Base-by-base conservation (phyloP, 1,284 basidiomycete species). In the Thecaphora thlaspeos region DNA sequence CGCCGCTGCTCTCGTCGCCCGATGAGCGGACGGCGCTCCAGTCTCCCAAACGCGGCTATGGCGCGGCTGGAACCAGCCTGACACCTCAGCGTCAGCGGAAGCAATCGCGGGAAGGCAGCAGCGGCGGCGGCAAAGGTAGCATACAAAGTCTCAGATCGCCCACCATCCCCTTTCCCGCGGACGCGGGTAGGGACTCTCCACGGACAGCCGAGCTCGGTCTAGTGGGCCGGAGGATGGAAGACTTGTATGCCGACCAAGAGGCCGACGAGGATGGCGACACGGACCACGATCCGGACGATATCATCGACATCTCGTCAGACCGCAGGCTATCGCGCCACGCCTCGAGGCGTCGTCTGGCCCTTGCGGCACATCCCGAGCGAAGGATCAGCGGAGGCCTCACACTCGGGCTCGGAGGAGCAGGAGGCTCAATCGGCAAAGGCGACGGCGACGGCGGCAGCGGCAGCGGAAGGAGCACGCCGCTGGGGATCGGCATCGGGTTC, bases 261-360 rank as follows among this genome's bases (percentile, higher is more conserved):
- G 53, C 37, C 18, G 45, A 41, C 14, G 54, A 51, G 18, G 60
- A 59, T 28, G 59, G 55, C 30, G 59, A 47, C 28, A 50, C 51
- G 24, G 56, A 54, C 18, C 58, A 50, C 37, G 66, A 68, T 43
- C 61, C 66, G 17, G 54, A 68, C 42, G 66, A 68, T 36, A 68
- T 68, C 12, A 62, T 68, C 49, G 66, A 68, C 47, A 65, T 68
- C 23, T 61, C 66, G 3, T 52, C 61, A 8, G 64, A 68, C 18
- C 57, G 61, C 1, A 52, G 46, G 15, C 55, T 68, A 0, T 56
- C 59, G 9, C 55, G 62, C 21, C 57, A 68, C n/a, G 61, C 59
- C 26, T 62, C 66, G 11, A 36, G 61, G 12, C 42, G 61, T 12
- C 43, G 66, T 11, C 51, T 68, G n/a, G 66, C 66, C 1, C 55